Evolutionary conservation across 148 eudicot species (phyloP), one percentile per base, ranked within the genome.

Genomic region (Rhododendron griersonianum): DNA sequence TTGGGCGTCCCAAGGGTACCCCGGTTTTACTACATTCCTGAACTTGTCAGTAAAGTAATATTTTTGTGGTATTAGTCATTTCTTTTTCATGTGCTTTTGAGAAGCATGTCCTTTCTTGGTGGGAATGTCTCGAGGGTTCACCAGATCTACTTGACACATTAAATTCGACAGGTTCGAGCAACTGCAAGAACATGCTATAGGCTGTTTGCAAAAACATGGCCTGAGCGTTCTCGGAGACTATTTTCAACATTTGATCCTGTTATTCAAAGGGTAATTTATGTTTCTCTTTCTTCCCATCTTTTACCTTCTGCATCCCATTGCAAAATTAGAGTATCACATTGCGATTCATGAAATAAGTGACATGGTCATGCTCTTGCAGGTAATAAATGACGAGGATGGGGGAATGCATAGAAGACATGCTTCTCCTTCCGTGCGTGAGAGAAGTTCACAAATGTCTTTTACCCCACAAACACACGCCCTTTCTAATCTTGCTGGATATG

Each of bases 171-270:
- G 99, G 99, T 97, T 13, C 92, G 99, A 67, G 92, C 98, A 87
- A 94, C 95, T 91, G 99, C 99, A 80, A 95, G 99, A 90, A 91
- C 98, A 39, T 97, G 98, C 92, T 97, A 97, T 89, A 92, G 99
- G 87, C 88, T 97, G 95, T 97, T 95, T 87, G 93, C 96, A n/a
- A 97, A 90, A 90, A 97, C 99, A 74, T 97, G 99, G 99, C 99
- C 99, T 21, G 99, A 97, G 84, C 99, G 99, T 87, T 94, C 99
- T n/a, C 91, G 96, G 65, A 93, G 99, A 59, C 88, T 97, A 74
- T 95, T 94, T 90, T 91, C 88, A 59, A 91, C 95, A 57, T 97
- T 97, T 85, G 99, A 97, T 88, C 96, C 98, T 86, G 98, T 93
- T 80, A 94, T 97, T 86, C 99, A 97, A 89, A 94, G 99, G 92